phyloP scores from a whole-genome alignment of 2,329 filamentous ascomycete species.

The Rhynchosporium agropyri region DNA sequence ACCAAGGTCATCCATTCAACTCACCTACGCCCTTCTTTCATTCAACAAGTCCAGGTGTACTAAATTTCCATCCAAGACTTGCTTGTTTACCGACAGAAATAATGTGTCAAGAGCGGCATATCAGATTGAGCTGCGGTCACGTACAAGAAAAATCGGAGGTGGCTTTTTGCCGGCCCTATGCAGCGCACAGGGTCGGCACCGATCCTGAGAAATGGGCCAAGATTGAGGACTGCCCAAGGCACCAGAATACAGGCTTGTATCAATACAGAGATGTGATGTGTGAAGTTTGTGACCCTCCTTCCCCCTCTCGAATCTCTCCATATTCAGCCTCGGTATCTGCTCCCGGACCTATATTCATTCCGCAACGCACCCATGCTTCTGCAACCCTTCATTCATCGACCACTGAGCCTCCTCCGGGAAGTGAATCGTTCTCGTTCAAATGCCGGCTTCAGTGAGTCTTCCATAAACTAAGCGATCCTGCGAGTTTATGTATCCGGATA shows the following conservation, averaged over 20 bases:
- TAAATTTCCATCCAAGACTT: not conserved
- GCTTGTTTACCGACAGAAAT: not conserved
- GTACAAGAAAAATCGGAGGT: not conserved
- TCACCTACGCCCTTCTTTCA: not conserved
- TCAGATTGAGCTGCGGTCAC: not conserved
- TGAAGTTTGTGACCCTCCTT: not conserved
- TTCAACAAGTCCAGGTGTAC: not conserved
- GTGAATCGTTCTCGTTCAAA: too few species aligned
- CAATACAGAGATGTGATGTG: not conserved
- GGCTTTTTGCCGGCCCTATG: not conserved
- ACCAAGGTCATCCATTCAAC: not conserved
- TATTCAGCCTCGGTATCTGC: not conserved
- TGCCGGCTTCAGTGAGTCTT: too few species aligned
- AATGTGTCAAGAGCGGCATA: constrained; percentile 7
- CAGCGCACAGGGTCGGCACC: not conserved
- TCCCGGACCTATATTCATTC: not conserved
- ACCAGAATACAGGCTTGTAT: not conserved
- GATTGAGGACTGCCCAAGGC: not conserved
- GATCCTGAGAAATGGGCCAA: constrained; percentile 6
- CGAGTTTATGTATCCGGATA: not conserved
- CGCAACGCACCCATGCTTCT: too few species aligned
- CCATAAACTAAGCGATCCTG: not conserved
- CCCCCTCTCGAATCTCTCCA: not conserved
- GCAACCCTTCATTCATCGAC: not conserved
- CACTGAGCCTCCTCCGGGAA: not conserved